Percentiles rank a stretch among this genome's conserved stretches.
These are phyloP conservation scores for Pichia cabralensis DNA, from an alignment of 805 yeast species.

Conservation along the genomic window DNA sequence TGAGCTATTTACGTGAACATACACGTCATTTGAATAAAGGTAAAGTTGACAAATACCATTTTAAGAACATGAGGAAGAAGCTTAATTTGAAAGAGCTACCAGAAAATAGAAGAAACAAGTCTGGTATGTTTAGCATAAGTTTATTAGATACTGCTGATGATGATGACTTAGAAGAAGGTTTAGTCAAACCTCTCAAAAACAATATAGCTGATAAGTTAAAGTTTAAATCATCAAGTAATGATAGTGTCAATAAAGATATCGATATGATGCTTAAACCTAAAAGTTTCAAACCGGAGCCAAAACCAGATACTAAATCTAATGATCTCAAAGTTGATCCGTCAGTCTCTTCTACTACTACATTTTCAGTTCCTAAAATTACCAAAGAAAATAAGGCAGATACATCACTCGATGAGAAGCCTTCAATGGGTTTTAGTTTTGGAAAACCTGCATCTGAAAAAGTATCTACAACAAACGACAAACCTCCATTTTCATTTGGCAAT, in stretches of 20 bases:
- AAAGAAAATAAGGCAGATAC: neutral
- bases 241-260: no score
- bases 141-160: conserved; percentile 10
- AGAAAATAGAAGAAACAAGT: conserved; percentile 15
- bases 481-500: neutral
- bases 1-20: conserved; percentile 29
- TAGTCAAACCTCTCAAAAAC: neutral
- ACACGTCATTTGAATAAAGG: conserved; percentile 17
- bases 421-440: no score
- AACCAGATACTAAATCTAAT: neutral
- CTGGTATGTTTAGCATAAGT: conserved; percentile 18
- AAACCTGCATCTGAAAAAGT: no score
- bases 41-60: conserved; percentile 1
- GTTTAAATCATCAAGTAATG: no score
- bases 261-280: no score
- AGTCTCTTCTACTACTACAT: neutral
- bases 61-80: conserved; percentile 5
- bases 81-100: conserved; percentile 10
- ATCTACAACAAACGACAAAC: no score
- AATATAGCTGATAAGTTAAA: neutral
- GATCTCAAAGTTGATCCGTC: conserved; percentile 1
- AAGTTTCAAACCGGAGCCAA: neutral
- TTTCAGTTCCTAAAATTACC: neutral
- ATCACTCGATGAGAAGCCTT: neutral
- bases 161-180: conserved; percentile 9